Evolutionary conservation across 208 protist species (phyloP), one percentile per base, ranked within the genome.

Genomic region (Acanthamoeba sp.): DNA sequence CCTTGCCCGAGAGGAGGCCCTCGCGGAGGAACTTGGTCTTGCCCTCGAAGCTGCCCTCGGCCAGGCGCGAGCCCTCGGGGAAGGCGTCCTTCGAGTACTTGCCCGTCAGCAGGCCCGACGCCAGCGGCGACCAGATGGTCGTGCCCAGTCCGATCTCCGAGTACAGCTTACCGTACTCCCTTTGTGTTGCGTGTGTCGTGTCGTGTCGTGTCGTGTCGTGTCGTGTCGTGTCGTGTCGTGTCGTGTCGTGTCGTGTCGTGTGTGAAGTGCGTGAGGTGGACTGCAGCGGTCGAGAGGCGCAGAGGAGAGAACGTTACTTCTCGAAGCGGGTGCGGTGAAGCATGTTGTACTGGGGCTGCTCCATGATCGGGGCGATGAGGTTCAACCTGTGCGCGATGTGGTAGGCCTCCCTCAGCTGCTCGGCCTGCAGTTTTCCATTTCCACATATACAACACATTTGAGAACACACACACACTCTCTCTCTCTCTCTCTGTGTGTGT

Each of bases 271-370:
- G 42, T 3, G 42, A 3, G 10, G 42, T n/a, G n/a, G n/a, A n/a
- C n/a, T n/a, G n/a, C n/a, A n/a, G n/a, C n/a, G n/a, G n/a, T n/a
- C n/a, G n/a, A n/a, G n/a, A n/a, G 42, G 42, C 42, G 42, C 42
- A 48, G 42, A 10, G 42, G 6, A 10, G 42, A 10, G 42, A 3
- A 10, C n/a, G n/a, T n/a, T 48, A 73, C 42, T 48, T 59, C n/a
- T 48, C 42, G 42, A 57, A 4, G 34, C 85, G 57, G 18, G 95
- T 48, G 88, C 95, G 93, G 22, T 93, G 24, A n/a, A 96, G 91
- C 48, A 96, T 57, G 88, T 95, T 96, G 95, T 96, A 95, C 64
- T 95, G 69, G 27, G 93, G 95, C 89, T 95, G 95, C 59, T 95
- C 92, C 71, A 93, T 66, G 50, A 95, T 20, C 0, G 95, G 95